phyloP scores from a whole-genome alignment of 2,329 filamentous ascomycete genomes.

The Onygenales sp. region DNA sequence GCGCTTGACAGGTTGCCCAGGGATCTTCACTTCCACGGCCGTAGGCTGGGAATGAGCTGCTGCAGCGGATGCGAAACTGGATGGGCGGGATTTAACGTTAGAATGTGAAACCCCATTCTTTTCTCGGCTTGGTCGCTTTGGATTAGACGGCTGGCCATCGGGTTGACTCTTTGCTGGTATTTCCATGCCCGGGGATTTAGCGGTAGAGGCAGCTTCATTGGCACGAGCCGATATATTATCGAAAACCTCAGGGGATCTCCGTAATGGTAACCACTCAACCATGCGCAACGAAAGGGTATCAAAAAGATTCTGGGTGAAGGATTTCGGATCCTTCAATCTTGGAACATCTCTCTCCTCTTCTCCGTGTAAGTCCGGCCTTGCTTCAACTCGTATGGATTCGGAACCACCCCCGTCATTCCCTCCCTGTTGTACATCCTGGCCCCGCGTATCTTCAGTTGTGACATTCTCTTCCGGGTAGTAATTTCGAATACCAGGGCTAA shows the following conservation, averaged over 20 bases:
- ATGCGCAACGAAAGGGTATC: conserved; percentile 37
- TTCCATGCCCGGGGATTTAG: background rate
- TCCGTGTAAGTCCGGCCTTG: conserved; percentile 8
- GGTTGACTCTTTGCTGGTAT: background rate
- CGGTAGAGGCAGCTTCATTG: background rate
- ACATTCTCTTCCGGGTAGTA: background rate
- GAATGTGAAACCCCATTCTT: background rate
- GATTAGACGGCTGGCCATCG: conserved; percentile 1
- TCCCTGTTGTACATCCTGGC: background rate
- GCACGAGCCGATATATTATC: background rate
- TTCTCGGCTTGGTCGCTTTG: background rate
- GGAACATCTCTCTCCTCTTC: conserved; percentile 11
- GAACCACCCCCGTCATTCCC: background rate
- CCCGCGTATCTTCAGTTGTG: background rate
- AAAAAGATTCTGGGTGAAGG: conserved; percentile 52
- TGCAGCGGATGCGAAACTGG: conserved; percentile 17
- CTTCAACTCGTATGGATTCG: background rate
- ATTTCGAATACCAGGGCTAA: background rate
- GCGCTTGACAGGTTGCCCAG: conserved; percentile 30
- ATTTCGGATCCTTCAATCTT: conserved; percentile 46
- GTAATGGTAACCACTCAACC: conserved; percentile 38
- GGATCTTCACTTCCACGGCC: conserved; percentile 28
- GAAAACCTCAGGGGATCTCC: conserved; percentile 1
- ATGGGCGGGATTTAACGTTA: background rate
- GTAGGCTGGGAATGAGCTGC: conserved; percentile 17